phyloP scores from a whole-genome alignment of 371 early-diverging fungal genomes.

The Apophysomyces ossiformis region DNA sequence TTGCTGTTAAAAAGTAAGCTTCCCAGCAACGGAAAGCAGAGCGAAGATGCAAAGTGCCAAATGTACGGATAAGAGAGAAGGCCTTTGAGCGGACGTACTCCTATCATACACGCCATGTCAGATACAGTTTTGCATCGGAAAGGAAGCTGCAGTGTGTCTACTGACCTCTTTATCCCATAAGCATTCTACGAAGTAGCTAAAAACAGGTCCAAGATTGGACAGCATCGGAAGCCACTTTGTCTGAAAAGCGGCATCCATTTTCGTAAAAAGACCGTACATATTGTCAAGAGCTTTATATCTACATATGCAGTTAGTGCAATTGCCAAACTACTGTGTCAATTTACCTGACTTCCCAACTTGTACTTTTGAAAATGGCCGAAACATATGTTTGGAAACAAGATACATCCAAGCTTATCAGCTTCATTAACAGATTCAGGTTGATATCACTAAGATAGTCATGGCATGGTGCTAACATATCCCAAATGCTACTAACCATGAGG shows the following conservation, averaged over 20 bases:
- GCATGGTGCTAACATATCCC: conserved; percentile 48
- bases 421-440: conserved; percentile 47
- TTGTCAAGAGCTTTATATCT: conserved; percentile 57
- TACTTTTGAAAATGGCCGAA: conserved; percentile 46
- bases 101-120: conserved; percentile 20
- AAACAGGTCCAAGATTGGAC: conserved; percentile 54
- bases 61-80: conserved; percentile 42
- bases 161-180: conserved; percentile 58
- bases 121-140: neutral
- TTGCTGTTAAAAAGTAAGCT: conserved; percentile 55
- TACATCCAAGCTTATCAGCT: conserved; percentile 44
- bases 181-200: conserved; percentile 53
- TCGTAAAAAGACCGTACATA: conserved; percentile 56
- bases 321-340: neutral
- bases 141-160: neutral
- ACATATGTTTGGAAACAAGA: conserved; percentile 48
- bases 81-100: conserved; percentile 60
- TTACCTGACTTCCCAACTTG: conserved; percentile 58
- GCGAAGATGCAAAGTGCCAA: conserved; percentile 48
- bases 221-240: conserved; percentile 52
- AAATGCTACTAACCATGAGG: conserved; percentile 33
- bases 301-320: neutral
- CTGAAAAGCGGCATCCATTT: conserved; percentile 57
- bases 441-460: conserved; percentile 46
- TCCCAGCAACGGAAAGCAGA: conserved; percentile 64